A percentile compares a stretch with the other conserved stretches of the same genome.
Conservation (phyloP, 371 early-diverging fungal species). For the Mucor irregularis region DNA sequence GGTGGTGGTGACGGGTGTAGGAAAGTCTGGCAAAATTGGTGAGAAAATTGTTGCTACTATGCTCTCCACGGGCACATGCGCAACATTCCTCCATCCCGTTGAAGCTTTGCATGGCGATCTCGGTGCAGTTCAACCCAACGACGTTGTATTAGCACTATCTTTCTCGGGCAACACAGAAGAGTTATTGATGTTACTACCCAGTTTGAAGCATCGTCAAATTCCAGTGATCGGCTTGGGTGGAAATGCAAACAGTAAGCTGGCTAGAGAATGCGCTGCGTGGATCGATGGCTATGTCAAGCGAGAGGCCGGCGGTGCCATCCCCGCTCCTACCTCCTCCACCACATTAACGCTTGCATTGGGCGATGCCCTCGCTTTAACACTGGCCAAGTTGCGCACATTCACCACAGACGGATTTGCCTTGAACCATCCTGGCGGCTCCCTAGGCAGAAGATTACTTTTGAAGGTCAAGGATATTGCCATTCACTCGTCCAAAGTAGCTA, state of each 20-base stretch:
- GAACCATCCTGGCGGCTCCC: constrained; percentile 65
- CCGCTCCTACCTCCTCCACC: constrained; percentile 65
- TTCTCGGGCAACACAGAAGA: constrained; percentile 69
- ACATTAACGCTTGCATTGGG: constrained; percentile 64
- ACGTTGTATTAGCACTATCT: constrained; percentile 61
- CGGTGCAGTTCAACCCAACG: constrained; percentile 50
- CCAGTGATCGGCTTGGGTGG: constrained; percentile 61
- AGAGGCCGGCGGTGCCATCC: constrained; percentile 52
- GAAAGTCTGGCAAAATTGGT: constrained; percentile 66
- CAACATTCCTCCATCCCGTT: constrained; percentile 62
- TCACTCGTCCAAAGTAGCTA: constrained; percentile 24
- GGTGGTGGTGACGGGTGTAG: constrained; percentile 65
- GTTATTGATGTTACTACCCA: constrained; percentile 46
- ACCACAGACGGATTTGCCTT: constrained; percentile 56
- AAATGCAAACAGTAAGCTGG: constrained; percentile 50
- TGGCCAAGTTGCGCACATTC: constrained; percentile 52
- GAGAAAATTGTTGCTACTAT: constrained; percentile 68
- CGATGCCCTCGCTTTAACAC: constrained; percentile 59
- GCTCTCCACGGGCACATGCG: constrained; percentile 58
- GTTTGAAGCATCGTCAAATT: constrained; percentile 43
- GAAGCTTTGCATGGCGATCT: constrained; percentile 71
- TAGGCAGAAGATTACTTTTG: constrained; percentile 48
- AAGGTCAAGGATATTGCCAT: constrained; percentile 43
- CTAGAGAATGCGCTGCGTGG: constrained; percentile 59
- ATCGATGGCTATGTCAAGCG: constrained; percentile 52